Evolutionary conservation across 2,329 filamentous ascomycete genomes (phyloP).

Genomic region (Calonectria honghensis): DNA sequence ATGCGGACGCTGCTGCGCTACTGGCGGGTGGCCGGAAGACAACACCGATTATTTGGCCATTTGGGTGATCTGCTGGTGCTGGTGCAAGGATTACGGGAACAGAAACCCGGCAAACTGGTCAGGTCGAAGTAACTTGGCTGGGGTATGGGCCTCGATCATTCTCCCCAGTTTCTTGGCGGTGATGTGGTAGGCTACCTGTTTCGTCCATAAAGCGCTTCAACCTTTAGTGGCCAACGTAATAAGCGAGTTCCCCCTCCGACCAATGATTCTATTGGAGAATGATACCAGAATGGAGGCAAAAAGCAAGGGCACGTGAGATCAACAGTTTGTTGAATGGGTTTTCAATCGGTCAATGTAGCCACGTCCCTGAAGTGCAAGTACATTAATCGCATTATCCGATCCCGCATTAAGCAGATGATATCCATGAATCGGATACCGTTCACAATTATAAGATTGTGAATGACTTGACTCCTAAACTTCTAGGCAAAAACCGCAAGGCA

Average conservation of each 20-base stretch:
- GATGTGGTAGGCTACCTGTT: background rate
- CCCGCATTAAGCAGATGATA: too few relatives aligned
- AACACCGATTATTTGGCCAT: conserved; percentile 9
- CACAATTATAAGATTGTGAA: background rate
- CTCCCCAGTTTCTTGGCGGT: background rate
- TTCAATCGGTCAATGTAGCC: background rate
- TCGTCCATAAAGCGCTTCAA: background rate
- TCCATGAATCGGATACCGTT: too few relatives aligned
- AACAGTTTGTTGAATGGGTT: too few relatives aligned
- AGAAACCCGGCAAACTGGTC: conserved; percentile 18
- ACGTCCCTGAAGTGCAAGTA: background rate
- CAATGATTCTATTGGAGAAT: background rate
- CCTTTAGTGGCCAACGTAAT: background rate
- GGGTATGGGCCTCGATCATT: conserved; percentile 10
- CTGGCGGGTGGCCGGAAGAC: conserved; percentile 29
- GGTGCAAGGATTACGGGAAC: conserved; percentile 31
- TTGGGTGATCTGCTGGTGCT: background rate
- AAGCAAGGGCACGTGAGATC: background rate
- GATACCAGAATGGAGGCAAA: too few relatives aligned
- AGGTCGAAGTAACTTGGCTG: background rate
- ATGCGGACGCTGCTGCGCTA: background rate
- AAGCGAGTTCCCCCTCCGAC: background rate
- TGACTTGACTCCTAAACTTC: too few relatives aligned
- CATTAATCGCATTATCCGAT: background rate
- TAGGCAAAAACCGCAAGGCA: background rate